These are phyloP conservation scores for Orbilia quercus DNA, from an alignment of 2,329 filamentous ascomycete genomes.

Conservation along the genomic window DNA sequence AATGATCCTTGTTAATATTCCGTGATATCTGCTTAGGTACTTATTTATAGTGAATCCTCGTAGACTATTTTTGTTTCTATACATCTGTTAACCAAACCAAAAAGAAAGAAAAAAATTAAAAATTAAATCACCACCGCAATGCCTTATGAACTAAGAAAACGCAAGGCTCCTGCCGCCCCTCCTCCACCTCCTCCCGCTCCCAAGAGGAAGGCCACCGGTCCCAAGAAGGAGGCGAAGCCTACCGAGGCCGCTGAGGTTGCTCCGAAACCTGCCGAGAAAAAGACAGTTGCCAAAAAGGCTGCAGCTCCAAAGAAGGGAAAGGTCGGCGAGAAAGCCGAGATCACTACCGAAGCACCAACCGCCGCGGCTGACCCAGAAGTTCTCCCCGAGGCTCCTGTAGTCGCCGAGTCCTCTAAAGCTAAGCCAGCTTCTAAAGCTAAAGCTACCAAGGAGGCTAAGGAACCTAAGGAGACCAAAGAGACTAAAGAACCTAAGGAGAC, in stretches of 20 bases:
- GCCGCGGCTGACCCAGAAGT: slow-evolving; percentile 46
- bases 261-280: slow-evolving; percentile 54
- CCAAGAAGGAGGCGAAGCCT: slow-evolving; percentile 58
- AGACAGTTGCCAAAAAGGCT: slow-evolving; percentile 39
- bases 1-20: slow-evolving; percentile 18
- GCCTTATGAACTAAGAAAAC: slow-evolving; percentile 72
- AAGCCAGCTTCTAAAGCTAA: slow-evolving; percentile 54
- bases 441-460: slow-evolving; percentile 31
- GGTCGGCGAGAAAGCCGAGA: slow-evolving; percentile 50
- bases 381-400: slow-evolving; percentile 46
- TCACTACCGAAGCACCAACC: slow-evolving; percentile 44
- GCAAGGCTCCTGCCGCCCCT: slow-evolving; percentile 69
- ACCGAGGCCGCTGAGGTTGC: slow-evolving; percentile 26
- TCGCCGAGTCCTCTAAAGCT: slow-evolving; percentile 44
- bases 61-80: slow-evolving; percentile 18
- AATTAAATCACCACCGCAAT: slow-evolving; percentile 62
- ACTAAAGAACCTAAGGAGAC: slow-evolving; percentile 62
- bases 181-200: slow-evolving; percentile 66
- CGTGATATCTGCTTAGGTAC: slow-evolving; percentile 21
- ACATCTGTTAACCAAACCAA: slow-evolving; percentile 3
- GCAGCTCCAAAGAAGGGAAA: slow-evolving; percentile 46
- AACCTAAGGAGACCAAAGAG: slow-evolving; percentile 51
- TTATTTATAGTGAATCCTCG: not conserved
- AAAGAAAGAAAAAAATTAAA: slow-evolving; percentile 16
- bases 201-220: slow-evolving; percentile 65